These are phyloP conservation scores for Candida railenensis DNA, from an alignment of 805 yeast species.

Conservation along the genomic window DNA sequence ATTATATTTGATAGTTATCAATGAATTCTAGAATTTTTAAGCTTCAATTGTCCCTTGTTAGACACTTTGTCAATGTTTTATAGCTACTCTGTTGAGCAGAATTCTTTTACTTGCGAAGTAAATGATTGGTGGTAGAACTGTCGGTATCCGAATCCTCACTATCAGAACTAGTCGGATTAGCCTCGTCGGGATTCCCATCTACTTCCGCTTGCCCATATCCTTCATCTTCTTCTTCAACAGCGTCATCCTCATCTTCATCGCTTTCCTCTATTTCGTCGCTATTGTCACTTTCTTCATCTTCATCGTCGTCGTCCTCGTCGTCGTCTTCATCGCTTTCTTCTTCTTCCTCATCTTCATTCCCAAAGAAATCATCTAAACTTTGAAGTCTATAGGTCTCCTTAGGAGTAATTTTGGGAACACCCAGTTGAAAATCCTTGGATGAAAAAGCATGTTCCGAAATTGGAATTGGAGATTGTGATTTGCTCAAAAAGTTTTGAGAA, in stretches of 20 bases:
- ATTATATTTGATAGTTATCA: no score
- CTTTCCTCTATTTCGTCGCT: not conserved
- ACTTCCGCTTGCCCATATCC: not conserved
- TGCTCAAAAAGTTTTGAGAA: constrained; percentile 12
- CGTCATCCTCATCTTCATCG: not conserved
- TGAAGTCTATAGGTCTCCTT: constrained; percentile 56
- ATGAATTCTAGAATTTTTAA: no score
- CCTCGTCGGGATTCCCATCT: no score
- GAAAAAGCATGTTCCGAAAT: constrained; percentile 23
- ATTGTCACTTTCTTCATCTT: not conserved
- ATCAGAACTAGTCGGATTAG: no score
- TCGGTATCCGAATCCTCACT: no score
- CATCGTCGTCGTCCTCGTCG: not conserved
- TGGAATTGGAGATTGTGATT: constrained; percentile 19
- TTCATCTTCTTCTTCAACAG: not conserved
- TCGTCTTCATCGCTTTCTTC: constrained; percentile 19
- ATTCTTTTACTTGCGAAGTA: no score
- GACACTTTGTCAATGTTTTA: no score
- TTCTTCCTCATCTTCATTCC: constrained; percentile 20
- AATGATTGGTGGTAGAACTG: no score
- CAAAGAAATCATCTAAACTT: constrained; percentile 85
- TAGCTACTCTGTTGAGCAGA: no score
- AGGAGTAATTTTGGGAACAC: constrained; percentile 9
- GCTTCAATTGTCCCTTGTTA: no score
- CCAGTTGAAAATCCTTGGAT: constrained; percentile 14